Percentiles rank a stretch among this genome's conserved stretches.
These are phyloP conservation scores for Citrullus colocynthis DNA, from an alignment of 306 rosid species.

Conservation along the genomic window DNA sequence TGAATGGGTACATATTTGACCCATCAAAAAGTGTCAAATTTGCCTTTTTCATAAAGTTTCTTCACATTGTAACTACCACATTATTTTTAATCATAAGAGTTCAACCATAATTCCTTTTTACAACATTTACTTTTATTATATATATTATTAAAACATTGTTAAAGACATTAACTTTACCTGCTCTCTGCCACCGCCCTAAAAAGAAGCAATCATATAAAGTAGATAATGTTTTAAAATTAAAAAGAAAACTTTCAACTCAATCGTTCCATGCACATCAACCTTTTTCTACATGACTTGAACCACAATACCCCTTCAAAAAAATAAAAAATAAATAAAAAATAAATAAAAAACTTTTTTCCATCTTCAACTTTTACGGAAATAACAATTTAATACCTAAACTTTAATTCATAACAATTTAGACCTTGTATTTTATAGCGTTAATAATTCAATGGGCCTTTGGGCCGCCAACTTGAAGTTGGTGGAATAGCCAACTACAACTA, in stretches of 20 bases:
- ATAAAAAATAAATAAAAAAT: too few species aligned
- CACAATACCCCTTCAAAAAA: background rate
- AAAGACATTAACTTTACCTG: background rate
- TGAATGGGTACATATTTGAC: background rate
- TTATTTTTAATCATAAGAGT: background rate
- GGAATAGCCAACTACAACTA: too few species aligned
- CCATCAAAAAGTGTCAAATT: background rate
- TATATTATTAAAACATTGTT: background rate
- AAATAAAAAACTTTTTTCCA: too few species aligned
- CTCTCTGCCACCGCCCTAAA: slow-evolving; percentile 1
- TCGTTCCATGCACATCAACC: background rate
- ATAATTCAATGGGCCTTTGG: too few species aligned
- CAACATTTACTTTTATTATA: background rate
- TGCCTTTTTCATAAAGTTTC: background rate
- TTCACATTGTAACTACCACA: background rate
- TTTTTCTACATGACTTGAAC: background rate
- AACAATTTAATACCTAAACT: too few species aligned
- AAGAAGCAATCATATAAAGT: background rate
- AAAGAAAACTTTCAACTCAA: background rate
- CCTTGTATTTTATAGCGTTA: too few species aligned
- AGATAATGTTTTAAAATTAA: background rate
- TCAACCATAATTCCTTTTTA: background rate
- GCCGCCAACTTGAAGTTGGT: too few species aligned
- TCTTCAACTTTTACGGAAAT: too few species aligned
- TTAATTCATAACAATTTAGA: too few species aligned